Evolutionary conservation across 2,329 filamentous ascomycete genomes (phyloP), one percentile per base, ranked within the genome.

Genomic region (Metarhizium album): DNA sequence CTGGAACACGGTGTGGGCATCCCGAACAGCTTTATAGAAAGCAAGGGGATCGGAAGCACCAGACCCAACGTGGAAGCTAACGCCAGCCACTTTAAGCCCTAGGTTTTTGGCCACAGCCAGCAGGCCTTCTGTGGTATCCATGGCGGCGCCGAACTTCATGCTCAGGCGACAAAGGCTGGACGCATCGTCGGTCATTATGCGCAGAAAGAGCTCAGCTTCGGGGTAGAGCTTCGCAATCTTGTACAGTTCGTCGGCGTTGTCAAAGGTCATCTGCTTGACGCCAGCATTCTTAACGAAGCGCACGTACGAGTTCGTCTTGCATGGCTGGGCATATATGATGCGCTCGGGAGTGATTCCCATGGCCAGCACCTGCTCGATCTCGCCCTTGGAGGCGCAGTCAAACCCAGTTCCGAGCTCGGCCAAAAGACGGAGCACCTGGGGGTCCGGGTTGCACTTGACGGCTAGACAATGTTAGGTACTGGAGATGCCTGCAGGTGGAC

Each of bases 191-290:
- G 93, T 98, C 65, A 90, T 77, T 71, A 98, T 98, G 62, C 93
- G 90, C 54, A 98, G 77, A 70, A 86, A 95, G 42, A 98, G 82
- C 73, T 96, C 88, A 27, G 93, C 93, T 46, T 82, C 82, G 2
- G 93, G 91, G 64, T 80, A 96, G 60, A 93, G 80, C 69, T 89
- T 86, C 70, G 94, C 93, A 69, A 95, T 91, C 79, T 98, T 98
- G 80, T 91, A 89, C 48, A 98, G 80, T 77, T 98, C 93, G 68
- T 98, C 93, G 66, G 86, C 82, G 62, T 98, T 98, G 79, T 98
- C 93, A 66, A 98, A 97, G 2, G 93, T 98, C 91, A 98, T 97
- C 76, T 95, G 88, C 74, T 87, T 91, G 66, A 98, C 93, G 59
- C 86, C 86, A 58, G 84, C 76, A 65, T 82, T 79, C 63, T 86